Base-by-base conservation (phyloP, 2,329 filamentous ascomycete genomes). In the Neonectria hederae region DNA sequence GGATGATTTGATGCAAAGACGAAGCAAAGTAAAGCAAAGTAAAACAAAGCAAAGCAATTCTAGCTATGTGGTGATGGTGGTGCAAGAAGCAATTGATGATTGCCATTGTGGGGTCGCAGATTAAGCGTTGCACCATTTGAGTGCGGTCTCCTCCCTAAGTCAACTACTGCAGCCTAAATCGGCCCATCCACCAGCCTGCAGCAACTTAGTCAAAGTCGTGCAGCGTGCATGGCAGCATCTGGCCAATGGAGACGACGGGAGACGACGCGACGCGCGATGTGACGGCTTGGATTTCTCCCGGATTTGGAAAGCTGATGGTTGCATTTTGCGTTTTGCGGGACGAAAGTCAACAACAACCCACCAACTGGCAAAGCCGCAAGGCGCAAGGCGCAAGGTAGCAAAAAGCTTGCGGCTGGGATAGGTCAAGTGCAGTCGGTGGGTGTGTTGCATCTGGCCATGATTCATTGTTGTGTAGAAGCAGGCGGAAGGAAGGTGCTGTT, bases 331-430 rank as follows among this genome's bases (percentile, higher is more conserved):
- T 26, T 30, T n/a, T 49, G 26, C 17, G 46, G 46, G 26, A 28
- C 21, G 46, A 30, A 30, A 49, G 46, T 49, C 46, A 49, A 49
- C 46, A 48, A 48, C 22, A 49, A 49, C n/a, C 46, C 46, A 30
- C 26, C 46, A 49, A 26, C 28, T 6, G 13, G 32, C 32, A 35
- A 35, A 14, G 14, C 32, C 32, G 32, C 32, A 35, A 35, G 32
- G 13, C 13, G 32, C 11, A 35, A 38, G 35, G 6, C 14, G 14
- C 32, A 35, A 17, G 32, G 13, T 17, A 14, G n/a, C n/a, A 30
- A 10, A 28, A 24, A 17, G 35, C 35, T 38, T 38, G 46, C 46
- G n/a, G 46, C 30, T 49, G 46, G 24, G 24, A 49, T 5, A 11
- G 7, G 48, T 4, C 48, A 51, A 51, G 26, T 32, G 48, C 26